Evolutionary conservation across 2,329 filamentous ascomycete species (phyloP).

Genomic region (Rhynchosporium secalis): DNA sequence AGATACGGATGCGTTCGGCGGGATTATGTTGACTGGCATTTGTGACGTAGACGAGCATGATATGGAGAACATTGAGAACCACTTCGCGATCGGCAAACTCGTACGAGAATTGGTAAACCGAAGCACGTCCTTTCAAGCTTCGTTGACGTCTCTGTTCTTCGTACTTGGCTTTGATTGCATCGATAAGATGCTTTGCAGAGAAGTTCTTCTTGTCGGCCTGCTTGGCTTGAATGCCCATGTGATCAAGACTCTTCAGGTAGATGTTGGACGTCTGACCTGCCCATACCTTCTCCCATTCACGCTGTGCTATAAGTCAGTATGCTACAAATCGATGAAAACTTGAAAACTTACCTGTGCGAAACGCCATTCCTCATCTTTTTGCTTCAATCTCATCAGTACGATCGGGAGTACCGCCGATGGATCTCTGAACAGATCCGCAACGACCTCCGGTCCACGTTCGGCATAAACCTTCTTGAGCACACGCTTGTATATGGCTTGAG

Average conservation of each 20-base stretch:
- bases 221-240: constrained; percentile 91
- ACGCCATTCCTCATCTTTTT: constrained; percentile 97
- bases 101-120: constrained; percentile 74
- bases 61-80: constrained; percentile 60
- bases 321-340: constrained; percentile 12
- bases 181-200: constrained; percentile 84
- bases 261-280: constrained; percentile 91
- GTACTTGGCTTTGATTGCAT: constrained; percentile 87
- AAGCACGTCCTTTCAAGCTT: constrained; percentile 59
- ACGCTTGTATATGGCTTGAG: constrained; percentile 93
- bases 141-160: constrained; percentile 82
- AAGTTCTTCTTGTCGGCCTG: constrained; percentile 88
- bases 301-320: constrained; percentile 46
- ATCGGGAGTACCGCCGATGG: constrained; percentile 88
- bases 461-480: constrained; percentile 98
- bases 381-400: constrained; percentile 84
- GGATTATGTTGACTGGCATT: constrained; percentile 70
- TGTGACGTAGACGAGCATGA: constrained; percentile 65
- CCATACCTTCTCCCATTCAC: constrained; percentile 99
- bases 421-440: constrained; percentile 79
- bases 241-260: constrained; percentile 94
- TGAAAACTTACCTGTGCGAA: constrained; percentile 65
- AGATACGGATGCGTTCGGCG: constrained; percentile 71
- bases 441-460: constrained; percentile 80
- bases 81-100: constrained; percentile 71